A percentile compares a stretch with the other conserved stretches of the same genome.
These are phyloP conservation scores for Erucastrum elatum DNA, from an alignment of 345 rosid species.

Conservation along the genomic window DNA sequence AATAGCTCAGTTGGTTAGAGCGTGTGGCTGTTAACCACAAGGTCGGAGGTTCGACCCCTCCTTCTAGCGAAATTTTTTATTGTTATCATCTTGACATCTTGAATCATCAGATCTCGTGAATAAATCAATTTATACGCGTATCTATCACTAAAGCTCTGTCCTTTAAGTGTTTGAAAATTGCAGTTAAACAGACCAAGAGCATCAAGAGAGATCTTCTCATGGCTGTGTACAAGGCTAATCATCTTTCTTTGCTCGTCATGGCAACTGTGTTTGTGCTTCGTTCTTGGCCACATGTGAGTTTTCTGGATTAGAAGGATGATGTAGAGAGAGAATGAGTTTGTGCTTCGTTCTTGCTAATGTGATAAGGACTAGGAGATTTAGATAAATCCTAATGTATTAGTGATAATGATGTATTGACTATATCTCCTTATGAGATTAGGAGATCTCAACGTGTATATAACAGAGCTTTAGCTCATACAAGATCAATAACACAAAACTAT, in stretches of 20 bases:
- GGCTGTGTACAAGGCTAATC: not conserved
- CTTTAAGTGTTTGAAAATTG: not conserved
- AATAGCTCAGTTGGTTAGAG: slow-evolving; percentile 90
- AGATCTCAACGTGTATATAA: no score
- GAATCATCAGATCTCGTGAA: not conserved
- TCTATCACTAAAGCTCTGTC: not conserved
- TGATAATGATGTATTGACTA: no score
- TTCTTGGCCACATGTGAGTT: slow-evolving; percentile 19
- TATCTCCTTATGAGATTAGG: no score
- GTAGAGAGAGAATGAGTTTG: slow-evolving; percentile 54
- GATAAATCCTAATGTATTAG: no score
- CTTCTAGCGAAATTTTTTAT: slow-evolving; percentile 25
- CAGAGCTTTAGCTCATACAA: no score
- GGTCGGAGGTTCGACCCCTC: slow-evolving; percentile 88
- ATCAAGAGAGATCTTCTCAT: slow-evolving; percentile 20
- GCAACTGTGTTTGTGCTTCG: slow-evolving; percentile 29
- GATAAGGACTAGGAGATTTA: no score
- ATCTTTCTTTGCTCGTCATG: slow-evolving; percentile 30
- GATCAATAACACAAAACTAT: no score
- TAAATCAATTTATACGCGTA: not conserved
- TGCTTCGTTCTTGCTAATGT: no score
- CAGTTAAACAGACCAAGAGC: slow-evolving; percentile 23
- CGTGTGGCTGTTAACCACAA: slow-evolving; percentile 92
- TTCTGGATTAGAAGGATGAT: slow-evolving; percentile 28
- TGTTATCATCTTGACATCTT: not conserved